A percentile compares a stretch with the other conserved stretches of the same genome.
These are phyloP conservation scores for Colletotrichum abscissum DNA, from an alignment of 2,329 filamentous ascomycete genomes.

Conservation along the genomic window DNA sequence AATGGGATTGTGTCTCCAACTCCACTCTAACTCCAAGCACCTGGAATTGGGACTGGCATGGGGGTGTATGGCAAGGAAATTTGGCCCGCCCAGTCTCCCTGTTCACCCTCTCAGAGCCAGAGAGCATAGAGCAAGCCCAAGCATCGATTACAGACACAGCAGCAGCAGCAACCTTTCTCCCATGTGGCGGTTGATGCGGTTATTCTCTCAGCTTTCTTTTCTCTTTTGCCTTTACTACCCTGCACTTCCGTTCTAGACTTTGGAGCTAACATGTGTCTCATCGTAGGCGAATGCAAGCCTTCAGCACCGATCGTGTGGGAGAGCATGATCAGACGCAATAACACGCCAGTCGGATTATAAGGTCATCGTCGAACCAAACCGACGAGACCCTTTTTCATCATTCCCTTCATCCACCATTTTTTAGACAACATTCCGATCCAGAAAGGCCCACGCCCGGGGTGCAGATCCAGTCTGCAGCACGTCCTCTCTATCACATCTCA, in stretches of 20 bases:
- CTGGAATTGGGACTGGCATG: conserved; percentile 26
- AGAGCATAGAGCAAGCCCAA: background rate
- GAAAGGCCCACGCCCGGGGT: background rate
- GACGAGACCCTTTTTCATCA: background rate
- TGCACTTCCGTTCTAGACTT: background rate
- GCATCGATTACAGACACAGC: conserved; percentile 3
- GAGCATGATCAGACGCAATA: conserved; percentile 49
- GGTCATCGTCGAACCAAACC: background rate
- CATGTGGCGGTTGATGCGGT: background rate
- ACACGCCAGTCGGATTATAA: conserved; percentile 38
- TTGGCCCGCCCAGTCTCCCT: background rate
- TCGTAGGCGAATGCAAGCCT: conserved; percentile 50
- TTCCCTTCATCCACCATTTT: background rate
- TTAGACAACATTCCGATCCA: background rate
- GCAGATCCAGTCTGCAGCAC: conserved; percentile 11
- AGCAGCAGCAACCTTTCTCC: background rate
- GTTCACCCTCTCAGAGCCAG: background rate
- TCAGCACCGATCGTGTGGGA: conserved; percentile 49
- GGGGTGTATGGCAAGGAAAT: conserved; percentile 10
- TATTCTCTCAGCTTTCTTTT: background rate
- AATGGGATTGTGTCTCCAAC: background rate
- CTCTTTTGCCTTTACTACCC: background rate
- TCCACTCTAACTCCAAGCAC: conserved; percentile 20
- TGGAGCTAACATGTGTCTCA: conserved; percentile 7
- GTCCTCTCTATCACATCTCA: conserved; percentile 15